These are phyloP conservation scores for Torulaspora microellipsoides DNA, from an alignment of 805 yeast species.

Conservation along the genomic window DNA sequence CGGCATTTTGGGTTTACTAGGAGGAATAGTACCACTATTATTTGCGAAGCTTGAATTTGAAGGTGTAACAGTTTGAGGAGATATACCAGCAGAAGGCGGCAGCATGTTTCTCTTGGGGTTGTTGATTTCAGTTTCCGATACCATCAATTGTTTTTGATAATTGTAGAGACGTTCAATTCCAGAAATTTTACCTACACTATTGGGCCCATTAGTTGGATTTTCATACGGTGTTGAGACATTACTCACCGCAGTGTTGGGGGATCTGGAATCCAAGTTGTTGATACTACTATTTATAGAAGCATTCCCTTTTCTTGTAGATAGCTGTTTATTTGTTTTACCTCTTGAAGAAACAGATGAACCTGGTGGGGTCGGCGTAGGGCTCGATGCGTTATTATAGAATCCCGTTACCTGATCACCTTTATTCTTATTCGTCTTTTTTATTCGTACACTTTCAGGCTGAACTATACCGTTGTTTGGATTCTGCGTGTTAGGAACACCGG, in stretches of 20 bases:
- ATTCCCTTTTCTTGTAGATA: constrained; percentile 15
- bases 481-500: too few species aligned
- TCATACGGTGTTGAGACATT: not conserved
- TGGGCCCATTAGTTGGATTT: too few species aligned
- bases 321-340: constrained; percentile 49
- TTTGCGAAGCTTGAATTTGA: constrained; percentile 1
- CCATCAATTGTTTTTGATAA: constrained; percentile 73
- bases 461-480: too few species aligned
- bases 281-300: not conserved
- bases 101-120: constrained; percentile 22
- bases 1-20: constrained; percentile 1
- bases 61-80: constrained; percentile 5
- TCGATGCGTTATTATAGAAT: not conserved
- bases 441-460: too few species aligned
- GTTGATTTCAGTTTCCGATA: constrained; percentile 72
- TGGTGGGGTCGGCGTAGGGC: constrained; percentile 5
- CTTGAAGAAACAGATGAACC: constrained; percentile 16
- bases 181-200: constrained; percentile 8
- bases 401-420: not conserved
- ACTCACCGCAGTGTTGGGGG: not conserved
- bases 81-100: constrained; percentile 8
- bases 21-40: not conserved
- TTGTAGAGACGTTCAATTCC: constrained; percentile 59
- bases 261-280: not conserved
- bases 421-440: not conserved